These are phyloP conservation scores for Ciborinia camelliae DNA, from an alignment of 2,329 filamentous ascomycete species.

Conservation along the genomic window DNA sequence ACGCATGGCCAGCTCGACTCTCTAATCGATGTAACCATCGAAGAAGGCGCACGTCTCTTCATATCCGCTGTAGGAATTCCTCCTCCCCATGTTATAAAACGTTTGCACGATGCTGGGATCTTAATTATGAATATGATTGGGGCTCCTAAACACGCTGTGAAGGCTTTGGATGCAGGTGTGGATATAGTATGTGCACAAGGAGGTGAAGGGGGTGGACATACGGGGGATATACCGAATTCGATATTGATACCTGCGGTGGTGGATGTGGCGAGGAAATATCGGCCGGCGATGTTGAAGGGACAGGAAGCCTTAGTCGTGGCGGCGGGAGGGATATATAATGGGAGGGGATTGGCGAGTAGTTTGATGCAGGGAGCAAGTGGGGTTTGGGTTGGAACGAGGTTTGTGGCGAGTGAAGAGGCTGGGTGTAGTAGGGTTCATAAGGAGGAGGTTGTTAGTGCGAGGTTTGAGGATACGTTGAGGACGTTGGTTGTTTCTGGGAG, in stretches of 20 bases:
- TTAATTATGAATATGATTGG: conserved; percentile 98
- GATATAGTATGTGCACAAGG: conserved; percentile 92
- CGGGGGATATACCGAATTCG: conserved; percentile 80
- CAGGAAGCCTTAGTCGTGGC: conserved; percentile 76
- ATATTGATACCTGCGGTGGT: conserved; percentile 84
- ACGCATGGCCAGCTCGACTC: conserved; percentile 85
- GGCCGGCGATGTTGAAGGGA: conserved; percentile 64
- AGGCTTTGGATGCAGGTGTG: conserved; percentile 80
- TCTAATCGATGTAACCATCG: conserved; percentile 81
- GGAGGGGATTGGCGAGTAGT: conserved; percentile 72
- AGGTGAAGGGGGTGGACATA: conserved; percentile 90
- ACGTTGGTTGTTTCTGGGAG: conserved; percentile 81
- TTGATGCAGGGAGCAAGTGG: conserved; percentile 85
- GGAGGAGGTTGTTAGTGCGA: conserved; percentile 74
- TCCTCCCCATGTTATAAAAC: conserved; percentile 66
- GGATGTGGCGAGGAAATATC: conserved; percentile 64
- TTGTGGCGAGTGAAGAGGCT: conserved; percentile 80
- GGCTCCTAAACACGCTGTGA: conserved; percentile 84
- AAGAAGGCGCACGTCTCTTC: conserved; percentile 79
- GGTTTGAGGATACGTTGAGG: conserved; percentile 73
- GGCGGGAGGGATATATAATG: conserved; percentile 83
- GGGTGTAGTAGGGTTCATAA: conserved; percentile 81
- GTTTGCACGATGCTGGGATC: conserved; percentile 75
- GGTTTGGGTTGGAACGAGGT: conserved; percentile 93
- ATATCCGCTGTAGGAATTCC: conserved; percentile 88